These are phyloP conservation scores for Dendrostoma leiphaemia DNA, from an alignment of 2,329 filamentous ascomycete species.

Conservation along the genomic window DNA sequence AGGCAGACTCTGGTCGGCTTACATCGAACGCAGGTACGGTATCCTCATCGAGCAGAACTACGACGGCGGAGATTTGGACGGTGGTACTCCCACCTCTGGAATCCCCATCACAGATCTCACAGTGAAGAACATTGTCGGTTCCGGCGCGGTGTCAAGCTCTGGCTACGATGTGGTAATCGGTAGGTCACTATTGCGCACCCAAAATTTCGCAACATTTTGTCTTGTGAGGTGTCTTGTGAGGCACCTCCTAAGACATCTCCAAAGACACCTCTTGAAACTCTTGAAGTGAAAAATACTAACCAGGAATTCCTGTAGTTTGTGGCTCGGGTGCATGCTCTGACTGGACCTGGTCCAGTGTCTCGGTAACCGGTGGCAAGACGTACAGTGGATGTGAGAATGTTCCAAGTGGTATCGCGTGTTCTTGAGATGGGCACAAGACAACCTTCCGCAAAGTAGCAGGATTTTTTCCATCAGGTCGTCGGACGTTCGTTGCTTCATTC, in stretches of 20 bases:
- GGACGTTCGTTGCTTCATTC: too few relatives aligned
- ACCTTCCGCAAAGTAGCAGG: too few relatives aligned
- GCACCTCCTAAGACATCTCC: too few relatives aligned
- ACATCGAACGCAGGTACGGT: slow-evolving; percentile 26
- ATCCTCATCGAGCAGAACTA: slow-evolving; percentile 44
- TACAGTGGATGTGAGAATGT: slow-evolving; percentile 21
- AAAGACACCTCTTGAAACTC: too few relatives aligned
- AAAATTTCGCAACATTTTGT: too few relatives aligned
- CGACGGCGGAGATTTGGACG: slow-evolving; percentile 32
- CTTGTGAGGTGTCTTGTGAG: too few relatives aligned
- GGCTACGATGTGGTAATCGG: slow-evolving; percentile 48
- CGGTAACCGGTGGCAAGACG: slow-evolving; percentile 45
- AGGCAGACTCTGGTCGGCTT: not conserved
- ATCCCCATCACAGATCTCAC: slow-evolving; percentile 52
- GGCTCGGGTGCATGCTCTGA: slow-evolving; percentile 46
- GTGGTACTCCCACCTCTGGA: slow-evolving; percentile 41
- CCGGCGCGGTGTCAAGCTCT: slow-evolving; percentile 31
- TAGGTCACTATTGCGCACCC: too few relatives aligned
- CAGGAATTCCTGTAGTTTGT: too few relatives aligned
- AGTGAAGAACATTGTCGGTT: slow-evolving; percentile 41
- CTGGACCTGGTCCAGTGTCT: slow-evolving; percentile 52
- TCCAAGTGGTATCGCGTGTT: slow-evolving; percentile 10
- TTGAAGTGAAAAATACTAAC: too few relatives aligned
- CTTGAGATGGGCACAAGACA: not conserved
- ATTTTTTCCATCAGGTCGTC: too few relatives aligned